Evolutionary conservation across 768 basidiomycete species (phyloP).

Genomic region (Royoungia palumana): DNA sequence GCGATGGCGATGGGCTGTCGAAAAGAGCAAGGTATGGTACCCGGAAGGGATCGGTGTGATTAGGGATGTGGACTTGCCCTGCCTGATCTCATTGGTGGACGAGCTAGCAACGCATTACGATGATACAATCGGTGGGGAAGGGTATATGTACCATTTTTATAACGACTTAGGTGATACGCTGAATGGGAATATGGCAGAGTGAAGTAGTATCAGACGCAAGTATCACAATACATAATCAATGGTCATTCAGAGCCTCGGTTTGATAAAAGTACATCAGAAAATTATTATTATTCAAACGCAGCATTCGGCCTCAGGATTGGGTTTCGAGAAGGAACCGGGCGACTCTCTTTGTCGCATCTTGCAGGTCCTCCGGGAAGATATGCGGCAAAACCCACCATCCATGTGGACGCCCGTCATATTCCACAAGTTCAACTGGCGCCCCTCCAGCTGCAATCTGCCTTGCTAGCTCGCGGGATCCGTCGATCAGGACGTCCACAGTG

Average conservation of each 20-base stretch:
- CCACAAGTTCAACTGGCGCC: slow-evolving; percentile 9
- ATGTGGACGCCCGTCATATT: slow-evolving; percentile 14
- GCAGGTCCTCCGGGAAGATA: slow-evolving; percentile 6
- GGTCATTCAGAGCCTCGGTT: too few relatives aligned
- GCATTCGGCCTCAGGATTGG: too few relatives aligned
- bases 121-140: slow-evolving; percentile 20
- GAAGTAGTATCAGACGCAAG: neutral
- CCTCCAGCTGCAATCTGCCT: neutral
- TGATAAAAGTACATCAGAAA: too few relatives aligned
- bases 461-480: slow-evolving; percentile 4
- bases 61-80: slow-evolving; percentile 35
- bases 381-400: slow-evolving; percentile 9
- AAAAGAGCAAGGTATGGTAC: slow-evolving; percentile 50
- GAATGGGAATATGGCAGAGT: neutral
- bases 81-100: slow-evolving; percentile 38
- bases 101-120: slow-evolving; percentile 36
- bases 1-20: slow-evolving; percentile 73
- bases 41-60: slow-evolving; percentile 40
- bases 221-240: too few relatives aligned
- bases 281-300: too few relatives aligned
- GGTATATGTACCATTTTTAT: slow-evolving; percentile 25
- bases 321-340: neutral
- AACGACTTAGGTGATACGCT: slow-evolving; percentile 17
- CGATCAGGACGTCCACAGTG: slow-evolving; percentile 6
- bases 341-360: neutral